A percentile compares a stretch with the other conserved stretches of the same genome.
phyloP scores from a whole-genome alignment of 345 rosid genomes.

The Populus euphratica region DNA sequence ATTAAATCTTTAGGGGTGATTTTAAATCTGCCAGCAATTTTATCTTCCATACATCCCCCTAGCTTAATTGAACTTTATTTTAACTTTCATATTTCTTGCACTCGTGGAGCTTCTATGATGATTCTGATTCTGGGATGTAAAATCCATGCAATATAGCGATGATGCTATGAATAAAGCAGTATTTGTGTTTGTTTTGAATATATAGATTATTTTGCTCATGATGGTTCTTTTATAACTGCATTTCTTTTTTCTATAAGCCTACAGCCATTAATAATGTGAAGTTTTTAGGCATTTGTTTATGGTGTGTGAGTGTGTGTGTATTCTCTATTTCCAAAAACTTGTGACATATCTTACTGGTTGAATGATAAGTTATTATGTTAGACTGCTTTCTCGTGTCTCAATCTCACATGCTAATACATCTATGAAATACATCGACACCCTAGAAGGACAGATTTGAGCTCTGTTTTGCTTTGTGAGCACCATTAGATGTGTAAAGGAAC shows the following conservation, averaged over 20 bases:
- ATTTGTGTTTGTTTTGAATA: background rate
- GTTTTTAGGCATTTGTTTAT: background rate
- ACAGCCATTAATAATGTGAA: background rate
- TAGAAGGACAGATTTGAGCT: too few species aligned
- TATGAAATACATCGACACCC: too few species aligned
- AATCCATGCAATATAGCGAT: background rate
- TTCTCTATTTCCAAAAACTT: background rate
- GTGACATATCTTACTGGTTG: background rate
- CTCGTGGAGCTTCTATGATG: background rate
- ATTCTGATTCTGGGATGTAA: background rate
- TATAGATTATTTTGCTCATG: background rate
- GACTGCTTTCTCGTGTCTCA: too few species aligned
- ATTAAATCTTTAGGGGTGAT: background rate
- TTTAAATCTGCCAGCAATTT: background rate
- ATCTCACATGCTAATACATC: too few species aligned
- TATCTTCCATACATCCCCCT: background rate
- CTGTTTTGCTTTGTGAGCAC: too few species aligned
- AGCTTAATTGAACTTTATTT: background rate
- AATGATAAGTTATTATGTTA: background rate
- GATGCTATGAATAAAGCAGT: background rate
- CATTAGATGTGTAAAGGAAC: background rate
- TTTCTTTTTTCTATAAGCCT: background rate
- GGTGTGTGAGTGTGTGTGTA: background rate
- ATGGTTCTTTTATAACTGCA: background rate
- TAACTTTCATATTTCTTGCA: background rate